Evolutionary conservation across 2,329 filamentous ascomycete genomes (phyloP).

Genomic region (Nemania sp.): DNA sequence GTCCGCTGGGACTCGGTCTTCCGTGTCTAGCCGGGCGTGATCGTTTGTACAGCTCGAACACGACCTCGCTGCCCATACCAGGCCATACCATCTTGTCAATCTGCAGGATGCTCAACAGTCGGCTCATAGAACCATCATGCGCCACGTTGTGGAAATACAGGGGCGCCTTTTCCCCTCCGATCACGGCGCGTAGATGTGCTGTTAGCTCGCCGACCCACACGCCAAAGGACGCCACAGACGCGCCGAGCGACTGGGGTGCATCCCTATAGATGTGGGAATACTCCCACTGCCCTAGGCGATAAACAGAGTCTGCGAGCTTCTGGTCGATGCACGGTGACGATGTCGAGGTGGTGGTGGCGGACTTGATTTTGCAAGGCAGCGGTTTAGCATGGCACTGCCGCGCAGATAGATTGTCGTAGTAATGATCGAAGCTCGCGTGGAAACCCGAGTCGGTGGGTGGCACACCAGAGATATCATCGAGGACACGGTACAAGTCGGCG

Average conservation of each 20-base stretch:
- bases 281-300: constrained; percentile 78
- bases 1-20: constrained; percentile 33
- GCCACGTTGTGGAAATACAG: constrained; percentile 77
- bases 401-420: constrained; percentile 82
- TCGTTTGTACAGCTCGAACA: constrained; percentile 70
- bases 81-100: constrained; percentile 80
- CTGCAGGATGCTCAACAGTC: constrained; percentile 72
- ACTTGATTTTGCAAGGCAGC: constrained; percentile 66
- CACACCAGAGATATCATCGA: constrained; percentile 74
- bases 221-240: constrained; percentile 66
- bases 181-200: constrained; percentile 62
- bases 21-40: constrained; percentile 11
- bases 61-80: constrained; percentile 78
- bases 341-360: constrained; percentile 42
- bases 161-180: constrained; percentile 45
- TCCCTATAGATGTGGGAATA: constrained; percentile 80
- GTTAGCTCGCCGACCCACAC: constrained; percentile 77
- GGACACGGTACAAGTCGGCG: constrained; percentile 55
- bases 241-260: constrained; percentile 62
- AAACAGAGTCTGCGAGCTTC: constrained; percentile 68
- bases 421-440: constrained; percentile 77
- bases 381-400: constrained; percentile 76
- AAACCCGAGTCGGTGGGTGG: constrained; percentile 60
- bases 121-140: constrained; percentile 75
- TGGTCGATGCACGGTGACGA: constrained; percentile 64